Evolutionary conservation across 306 rosid species (phyloP), one percentile per base, ranked within the genome.

Genomic region (Cicer cuneatum): DNA sequence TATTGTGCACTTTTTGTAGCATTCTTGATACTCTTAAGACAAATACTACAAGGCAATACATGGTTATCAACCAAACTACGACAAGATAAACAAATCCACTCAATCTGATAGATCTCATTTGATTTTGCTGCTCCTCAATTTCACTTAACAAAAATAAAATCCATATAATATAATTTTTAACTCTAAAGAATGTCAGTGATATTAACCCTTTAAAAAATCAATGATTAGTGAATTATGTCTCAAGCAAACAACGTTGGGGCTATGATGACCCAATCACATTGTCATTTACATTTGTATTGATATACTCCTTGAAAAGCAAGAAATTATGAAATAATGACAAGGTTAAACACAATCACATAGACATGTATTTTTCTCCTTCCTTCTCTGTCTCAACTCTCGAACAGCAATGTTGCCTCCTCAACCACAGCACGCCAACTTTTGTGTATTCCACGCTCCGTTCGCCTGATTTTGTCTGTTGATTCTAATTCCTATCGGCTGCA

Each of bases 401-500:
- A 58, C 48, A 68, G 13, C 33, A 69, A 39, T 52, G 69, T 79
- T 75, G 45, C 69, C 76, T 65, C 76, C 68, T 85, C 82, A 90
- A 73, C 96, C 93, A 78, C 97, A 93, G 75, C 97, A 93, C 57
- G 88, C 84, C 2, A 93, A 88, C 79, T 85, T 91, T 75, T 84
- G 86, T 33, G 89, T 75, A 69, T 81, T 84, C 69, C 84, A 81
- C 14, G 77, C 76, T 53, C 85, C 86, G 8, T 85, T 83, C 53
- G 77, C 92, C 80, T 80, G 88, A 43, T 86, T 89, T 29, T 84
- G 89, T 80, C 77, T 87, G 79, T 87, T 87, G 81, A 93, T 91
- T 85, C 21, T 86, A 78, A 93, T 88, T 47, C 92, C 83, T 6
- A 90, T 37, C 6, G 96, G 92, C 98, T 93, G 88, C 78, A 41